phyloP scores from a whole-genome alignment of 2,329 filamentous ascomycete species.

The Fusarium subglutinans region DNA sequence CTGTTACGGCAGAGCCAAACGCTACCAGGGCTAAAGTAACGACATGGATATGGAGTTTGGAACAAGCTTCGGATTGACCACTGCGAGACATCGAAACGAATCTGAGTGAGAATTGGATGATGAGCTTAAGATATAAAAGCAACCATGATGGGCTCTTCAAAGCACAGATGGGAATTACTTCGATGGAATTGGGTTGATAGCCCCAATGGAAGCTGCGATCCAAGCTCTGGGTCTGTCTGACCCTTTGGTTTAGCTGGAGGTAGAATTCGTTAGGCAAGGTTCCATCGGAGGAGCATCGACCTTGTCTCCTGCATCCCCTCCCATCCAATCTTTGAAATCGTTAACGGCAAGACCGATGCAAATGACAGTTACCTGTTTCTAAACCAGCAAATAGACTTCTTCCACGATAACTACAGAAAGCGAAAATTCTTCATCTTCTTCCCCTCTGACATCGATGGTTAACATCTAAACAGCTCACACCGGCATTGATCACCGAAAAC shows the following conservation, averaged over 20 bases:
- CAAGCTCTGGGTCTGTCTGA: not conserved
- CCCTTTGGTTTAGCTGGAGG: not conserved
- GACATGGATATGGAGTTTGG: conserved; percentile 23
- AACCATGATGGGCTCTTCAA: too few relatives aligned
- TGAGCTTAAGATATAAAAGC: not conserved
- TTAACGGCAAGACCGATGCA: conserved; percentile 29
- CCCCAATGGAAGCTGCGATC: not conserved
- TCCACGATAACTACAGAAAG: conserved; percentile 1
- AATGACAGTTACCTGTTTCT: not conserved
- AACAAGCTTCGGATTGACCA: conserved; percentile 2
- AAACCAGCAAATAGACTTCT: not conserved
- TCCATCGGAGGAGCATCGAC: conserved; percentile 19
- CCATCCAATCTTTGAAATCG: not conserved
- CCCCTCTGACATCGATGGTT: not conserved
- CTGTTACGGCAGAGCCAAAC: conserved; percentile 16
- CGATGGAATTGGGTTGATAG: not conserved
- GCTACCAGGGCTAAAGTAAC: conserved; percentile 24
- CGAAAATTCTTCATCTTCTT: conserved; percentile 2
- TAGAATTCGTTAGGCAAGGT: not conserved
- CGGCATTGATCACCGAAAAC: conserved; percentile 3
- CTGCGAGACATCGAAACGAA: not conserved
- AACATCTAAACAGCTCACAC: conserved; percentile 3
- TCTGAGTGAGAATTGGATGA: not conserved
- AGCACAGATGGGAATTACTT: not conserved
- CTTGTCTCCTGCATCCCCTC: conserved; percentile 13